These are phyloP conservation scores for Phialophora expanda DNA, from an alignment of 2,329 filamentous ascomycete species.

Conservation along the genomic window DNA sequence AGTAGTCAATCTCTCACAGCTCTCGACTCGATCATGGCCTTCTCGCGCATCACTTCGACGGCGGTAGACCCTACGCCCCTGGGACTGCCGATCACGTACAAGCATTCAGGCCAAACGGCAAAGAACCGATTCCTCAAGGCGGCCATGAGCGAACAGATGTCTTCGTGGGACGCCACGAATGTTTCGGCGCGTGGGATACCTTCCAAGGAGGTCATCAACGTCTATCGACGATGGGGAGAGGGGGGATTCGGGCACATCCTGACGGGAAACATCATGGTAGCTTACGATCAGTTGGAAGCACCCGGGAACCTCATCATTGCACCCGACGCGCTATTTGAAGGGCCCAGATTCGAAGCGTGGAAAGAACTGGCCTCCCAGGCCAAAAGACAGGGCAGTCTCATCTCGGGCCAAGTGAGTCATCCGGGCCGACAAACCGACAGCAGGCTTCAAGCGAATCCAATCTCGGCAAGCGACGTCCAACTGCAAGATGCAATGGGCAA, in stretches of 20 bases:
- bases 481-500: slow-evolving; percentile 48
- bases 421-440: slow-evolving; percentile 62
- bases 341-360: slow-evolving; percentile 65
- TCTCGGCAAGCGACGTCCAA: slow-evolving; percentile 56
- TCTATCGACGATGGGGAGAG: slow-evolving; percentile 68
- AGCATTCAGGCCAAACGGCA: slow-evolving; percentile 57
- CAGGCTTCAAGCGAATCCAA: slow-evolving; percentile 55
- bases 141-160: slow-evolving; percentile 69
- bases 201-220: slow-evolving; percentile 59
- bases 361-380: slow-evolving; percentile 59
- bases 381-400: slow-evolving; percentile 63
- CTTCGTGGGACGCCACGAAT: slow-evolving; percentile 63
- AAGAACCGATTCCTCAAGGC: slow-evolving; percentile 70
- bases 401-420: slow-evolving; percentile 66
- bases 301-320: slow-evolving; percentile 66
- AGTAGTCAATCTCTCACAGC: not conserved
- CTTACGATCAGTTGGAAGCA: slow-evolving; percentile 61
- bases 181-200: slow-evolving; percentile 61
- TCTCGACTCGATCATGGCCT: slow-evolving; percentile 9
- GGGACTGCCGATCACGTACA: slow-evolving; percentile 2
- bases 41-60: slow-evolving; percentile 5
- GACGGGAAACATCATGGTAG: slow-evolving; percentile 67
- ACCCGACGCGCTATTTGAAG: slow-evolving; percentile 55
- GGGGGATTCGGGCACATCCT: slow-evolving; percentile 62
- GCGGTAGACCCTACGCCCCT: slow-evolving; percentile 7